Evolutionary conservation across 2,329 filamentous ascomycete genomes (phyloP), one percentile per base, ranked within the genome.

Genomic region (Macroventuria anomochaeta): DNA sequence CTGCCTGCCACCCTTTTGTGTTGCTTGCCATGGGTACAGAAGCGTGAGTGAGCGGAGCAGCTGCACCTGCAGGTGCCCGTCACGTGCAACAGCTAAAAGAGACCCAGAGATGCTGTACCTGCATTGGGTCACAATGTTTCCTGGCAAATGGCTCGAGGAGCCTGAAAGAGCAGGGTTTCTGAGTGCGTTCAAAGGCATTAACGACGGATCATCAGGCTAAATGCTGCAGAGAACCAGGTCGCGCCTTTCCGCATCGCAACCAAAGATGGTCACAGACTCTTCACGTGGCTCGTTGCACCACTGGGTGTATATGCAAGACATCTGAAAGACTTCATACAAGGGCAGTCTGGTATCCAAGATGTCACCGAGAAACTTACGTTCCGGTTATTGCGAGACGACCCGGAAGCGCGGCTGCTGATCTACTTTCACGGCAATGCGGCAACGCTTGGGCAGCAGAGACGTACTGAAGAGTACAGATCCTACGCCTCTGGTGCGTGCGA

Each of bases 231-330:
- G 65, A 91, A 92, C 63, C 93, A 97, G 77, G 88, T 96, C 8
- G 90, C 90, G 2, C 89, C 93, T 0, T 96, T 97, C 73, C 85
- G 83, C 18, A 76, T 97, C 40, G 76, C 75, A 1, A 95, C 91
- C 0, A 80, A 85, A 2, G 93, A 96, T 70, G 85, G 86, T 34
- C 86, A 93, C 72, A 85, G 80, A 1, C 77, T 97, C 7, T 96
- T 95, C 70, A 88, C 89, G n/a, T 97, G 93, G 93, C 92, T 96
- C 66, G 82, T 97, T 44, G 78, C 96, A 40, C 93, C 93, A 0
- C 76, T 96, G 5, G 85, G 87, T 25, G 76, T 91, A 0, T 96
- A 96, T 70, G 80, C 85, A 7, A 81, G 86, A 58, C 82, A 96
- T 63, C 87, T 91, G 62, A 75, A 81, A 12, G 75, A 76, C 2